Evolutionary conservation across 768 basidiomycete species (phyloP), one percentile per base, ranked within the genome.

Genomic region (Infundibulicybe gibba): DNA sequence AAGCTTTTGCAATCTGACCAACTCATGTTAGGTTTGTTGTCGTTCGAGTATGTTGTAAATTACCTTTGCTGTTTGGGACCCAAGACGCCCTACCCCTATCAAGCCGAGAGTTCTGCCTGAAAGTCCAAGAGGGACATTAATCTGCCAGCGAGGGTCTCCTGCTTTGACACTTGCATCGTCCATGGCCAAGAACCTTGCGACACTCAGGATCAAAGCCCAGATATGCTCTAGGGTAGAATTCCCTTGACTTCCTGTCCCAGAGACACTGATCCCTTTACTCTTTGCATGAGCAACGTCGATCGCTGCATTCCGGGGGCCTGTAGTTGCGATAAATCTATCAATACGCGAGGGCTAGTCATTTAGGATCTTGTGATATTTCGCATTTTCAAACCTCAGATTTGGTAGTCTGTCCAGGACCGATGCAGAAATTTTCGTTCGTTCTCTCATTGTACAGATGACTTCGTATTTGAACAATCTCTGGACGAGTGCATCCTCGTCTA

Each of bases 391-490:
- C 65, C 69, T 72, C 38, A 87, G 69, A 41, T 79, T 79, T 6
- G 83, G 83, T 31, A 87, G 66, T 38, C 69, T 67, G 44, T 74
- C 74, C 38, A 87, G 57, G 9, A 83, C 51, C 1, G 71, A 63
- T 5, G 65, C 59, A 6, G 69, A 58, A 55, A 87, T 77, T 47
- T 75, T 77, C 0, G 84, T 85, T 25, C 85, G 67, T 53, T 86
- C 85, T 43, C 84, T 68, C 83, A 85, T 85, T 3, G 81, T 71
- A 57, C 78, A 80, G 16, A 86, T 68, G 37, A 87, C 72, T 5
- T 76, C 60, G 59, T 78, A 84, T 1, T 71, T 66, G 40, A 69
- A 54, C 35, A 85, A 67, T 44, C 80, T 68, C 34, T 70, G 55
- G 8, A 71, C 74, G 2, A 84, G 68, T 11, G 59, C 59, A 57